Percentiles rank a stretch among this genome's conserved stretches.
Conservation (phyloP, 345 rosid genomes). For the Leavenworthia alabamica region DNA sequence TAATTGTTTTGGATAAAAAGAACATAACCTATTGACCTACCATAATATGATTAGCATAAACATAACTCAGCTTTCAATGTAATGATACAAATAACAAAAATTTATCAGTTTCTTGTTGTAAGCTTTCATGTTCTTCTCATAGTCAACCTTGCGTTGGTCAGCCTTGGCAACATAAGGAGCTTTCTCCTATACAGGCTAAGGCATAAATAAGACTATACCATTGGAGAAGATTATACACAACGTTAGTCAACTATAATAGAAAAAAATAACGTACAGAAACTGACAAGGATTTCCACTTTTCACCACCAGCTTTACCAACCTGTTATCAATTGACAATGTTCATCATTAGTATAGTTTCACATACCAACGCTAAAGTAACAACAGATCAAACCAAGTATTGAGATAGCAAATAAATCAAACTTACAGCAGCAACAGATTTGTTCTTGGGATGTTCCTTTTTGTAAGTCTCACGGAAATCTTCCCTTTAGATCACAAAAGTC, state of each 20-base stretch:
- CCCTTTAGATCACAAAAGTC: slow-evolving; percentile 42
- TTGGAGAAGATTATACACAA: neutral
- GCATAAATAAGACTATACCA: neutral
- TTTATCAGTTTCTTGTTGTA: slow-evolving; percentile 77
- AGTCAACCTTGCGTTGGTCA: slow-evolving; percentile 78
- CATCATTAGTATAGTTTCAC: neutral
- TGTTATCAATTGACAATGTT: neutral
- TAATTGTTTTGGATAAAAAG: too few species aligned
- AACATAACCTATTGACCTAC: too few species aligned
- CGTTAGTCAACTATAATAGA: neutral
- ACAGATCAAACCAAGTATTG: neutral
- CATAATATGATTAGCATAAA: too few species aligned
- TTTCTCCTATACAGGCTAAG: slow-evolving; percentile 50
- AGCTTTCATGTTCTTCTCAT: slow-evolving; percentile 88
- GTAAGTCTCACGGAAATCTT: slow-evolving; percentile 77
- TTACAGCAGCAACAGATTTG: slow-evolving; percentile 90
- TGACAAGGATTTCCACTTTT: slow-evolving; percentile 84
- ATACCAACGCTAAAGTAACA: neutral
- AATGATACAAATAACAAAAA: neutral
- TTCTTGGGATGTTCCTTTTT: slow-evolving; percentile 91
- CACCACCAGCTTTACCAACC: slow-evolving; percentile 99
- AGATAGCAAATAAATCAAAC: slow-evolving; percentile 13
- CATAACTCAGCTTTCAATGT: neutral
- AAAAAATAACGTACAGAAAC: slow-evolving; percentile 41
- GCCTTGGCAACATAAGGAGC: slow-evolving; percentile 75